Conservation (phyloP, 805 yeast genomes). For the Yarrowia divulgata region DNA sequence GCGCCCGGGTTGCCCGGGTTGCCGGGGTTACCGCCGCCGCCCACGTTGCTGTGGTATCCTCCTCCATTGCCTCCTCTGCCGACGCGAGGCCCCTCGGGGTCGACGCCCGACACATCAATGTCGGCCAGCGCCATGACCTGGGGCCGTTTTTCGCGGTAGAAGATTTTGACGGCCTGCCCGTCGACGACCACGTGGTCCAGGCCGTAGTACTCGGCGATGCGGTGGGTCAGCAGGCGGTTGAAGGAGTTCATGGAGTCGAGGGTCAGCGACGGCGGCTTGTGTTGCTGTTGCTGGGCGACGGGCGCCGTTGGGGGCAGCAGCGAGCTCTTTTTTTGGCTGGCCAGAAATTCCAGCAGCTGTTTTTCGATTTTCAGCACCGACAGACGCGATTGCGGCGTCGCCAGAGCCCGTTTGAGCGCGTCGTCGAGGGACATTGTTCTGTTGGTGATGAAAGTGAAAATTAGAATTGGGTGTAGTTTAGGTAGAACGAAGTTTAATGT, state of each 20-base stretch:
- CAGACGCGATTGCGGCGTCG: constrained; percentile 57
- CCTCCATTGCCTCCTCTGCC: constrained; percentile 16
- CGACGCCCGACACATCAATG: constrained; percentile 38
- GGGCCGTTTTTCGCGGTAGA: constrained; percentile 47
- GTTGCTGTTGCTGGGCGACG: constrained; percentile 30
- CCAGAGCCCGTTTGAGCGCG: constrained; percentile 54
- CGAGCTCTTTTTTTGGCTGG: constrained; percentile 49
- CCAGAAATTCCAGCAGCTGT: constrained; percentile 57
- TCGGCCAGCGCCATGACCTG: constrained; percentile 33
- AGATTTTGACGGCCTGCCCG: constrained; percentile 57
- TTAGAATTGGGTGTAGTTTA: constrained; percentile 2
- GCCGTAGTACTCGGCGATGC: constrained; percentile 69
- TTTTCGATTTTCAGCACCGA: constrained; percentile 61
- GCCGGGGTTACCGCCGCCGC: constrained; percentile 15
- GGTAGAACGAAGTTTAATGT: background rate
- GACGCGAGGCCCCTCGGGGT: constrained; percentile 30
- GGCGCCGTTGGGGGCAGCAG: constrained; percentile 23
- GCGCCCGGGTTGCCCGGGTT: background rate
- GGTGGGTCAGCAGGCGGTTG: constrained; percentile 71
- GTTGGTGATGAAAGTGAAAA: constrained; percentile 30
- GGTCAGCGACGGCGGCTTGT: constrained; percentile 42
- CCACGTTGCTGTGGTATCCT: background rate
- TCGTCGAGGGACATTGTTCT: constrained; percentile 44
- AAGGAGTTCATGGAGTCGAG: constrained; percentile 70
- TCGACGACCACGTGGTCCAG: constrained; percentile 65